A percentile compares a stretch with the other conserved stretches of the same genome.
Evolutionary conservation across 768 basidiomycete genomes (phyloP).

Genomic region (Termitomyces sp.): DNA sequence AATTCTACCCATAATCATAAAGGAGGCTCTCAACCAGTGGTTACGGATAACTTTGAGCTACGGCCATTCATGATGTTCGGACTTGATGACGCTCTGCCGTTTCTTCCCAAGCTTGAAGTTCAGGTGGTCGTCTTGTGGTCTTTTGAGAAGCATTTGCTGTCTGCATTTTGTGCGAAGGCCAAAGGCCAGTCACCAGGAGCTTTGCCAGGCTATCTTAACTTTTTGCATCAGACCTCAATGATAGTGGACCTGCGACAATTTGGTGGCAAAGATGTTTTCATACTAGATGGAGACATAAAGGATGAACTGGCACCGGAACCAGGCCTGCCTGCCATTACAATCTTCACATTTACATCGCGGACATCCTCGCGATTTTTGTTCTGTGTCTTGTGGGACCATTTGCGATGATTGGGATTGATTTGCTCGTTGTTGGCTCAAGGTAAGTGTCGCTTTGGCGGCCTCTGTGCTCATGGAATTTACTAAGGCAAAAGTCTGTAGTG

Average conservation of each 20-base stretch:
- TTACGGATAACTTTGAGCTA: not conserved
- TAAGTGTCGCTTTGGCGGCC: no score
- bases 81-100: not conserved
- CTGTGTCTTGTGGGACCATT: no score
- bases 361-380: not conserved
- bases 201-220: not conserved
- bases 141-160: not conserved
- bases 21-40: not conserved
- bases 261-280: not conserved
- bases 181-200: no score
- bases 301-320: not conserved
- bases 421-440: no score
- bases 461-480: no score
- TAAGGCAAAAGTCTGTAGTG: no score
- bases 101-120: slow-evolving; percentile 1
- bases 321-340: not conserved
- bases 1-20: not conserved
- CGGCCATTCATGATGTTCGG: not conserved
- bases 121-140: slow-evolving; percentile 1
- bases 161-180: no score
- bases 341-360: not conserved
- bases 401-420: no score
- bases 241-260: not conserved
- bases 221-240: not conserved
- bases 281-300: not conserved